Evolutionary conservation across 192 early-diverging fungal genomes (phyloP).

Genomic region (Linnemannia zychae): DNA sequence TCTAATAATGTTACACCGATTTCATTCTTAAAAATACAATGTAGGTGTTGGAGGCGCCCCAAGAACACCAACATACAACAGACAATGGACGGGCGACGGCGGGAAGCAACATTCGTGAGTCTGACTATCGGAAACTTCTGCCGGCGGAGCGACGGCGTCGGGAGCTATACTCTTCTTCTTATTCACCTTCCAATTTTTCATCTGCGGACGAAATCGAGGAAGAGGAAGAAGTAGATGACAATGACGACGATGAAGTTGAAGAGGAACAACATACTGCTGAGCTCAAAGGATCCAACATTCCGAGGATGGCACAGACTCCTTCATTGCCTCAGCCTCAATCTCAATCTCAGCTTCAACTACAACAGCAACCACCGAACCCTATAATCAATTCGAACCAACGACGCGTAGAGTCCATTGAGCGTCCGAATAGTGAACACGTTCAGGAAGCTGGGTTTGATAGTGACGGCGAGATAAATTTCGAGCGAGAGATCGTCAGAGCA

Average conservation of each 20-base stretch:
- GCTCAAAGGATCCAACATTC: background rate
- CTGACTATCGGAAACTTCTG: background rate
- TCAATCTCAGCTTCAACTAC: background rate
- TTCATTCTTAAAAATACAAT: background rate
- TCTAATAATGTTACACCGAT: background rate
- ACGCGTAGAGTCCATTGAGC: background rate
- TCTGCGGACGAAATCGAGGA: slow-evolving; percentile 8
- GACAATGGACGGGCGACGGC: slow-evolving; percentile 1
- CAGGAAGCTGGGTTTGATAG: slow-evolving; percentile 13
- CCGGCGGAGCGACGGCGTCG: slow-evolving; percentile 1
- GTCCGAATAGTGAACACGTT: background rate
- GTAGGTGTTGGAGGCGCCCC: background rate
- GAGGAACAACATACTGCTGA: slow-evolving; percentile 37
- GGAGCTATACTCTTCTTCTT: slow-evolving; percentile 37
- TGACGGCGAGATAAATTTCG: slow-evolving; percentile 28
- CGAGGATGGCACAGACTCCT: background rate
- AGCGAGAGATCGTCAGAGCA: slow-evolving; percentile 39
- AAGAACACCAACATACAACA: background rate
- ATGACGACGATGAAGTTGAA: slow-evolving; percentile 3
- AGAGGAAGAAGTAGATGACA: background rate
- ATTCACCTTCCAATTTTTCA: slow-evolving; percentile 48
- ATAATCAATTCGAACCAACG: background rate
- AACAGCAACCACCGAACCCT: background rate
- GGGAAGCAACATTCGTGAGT: background rate
- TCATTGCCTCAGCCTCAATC: background rate